phyloP scores from a whole-genome alignment of 106 monocot genomes.

The Allium fistulosum region DNA sequence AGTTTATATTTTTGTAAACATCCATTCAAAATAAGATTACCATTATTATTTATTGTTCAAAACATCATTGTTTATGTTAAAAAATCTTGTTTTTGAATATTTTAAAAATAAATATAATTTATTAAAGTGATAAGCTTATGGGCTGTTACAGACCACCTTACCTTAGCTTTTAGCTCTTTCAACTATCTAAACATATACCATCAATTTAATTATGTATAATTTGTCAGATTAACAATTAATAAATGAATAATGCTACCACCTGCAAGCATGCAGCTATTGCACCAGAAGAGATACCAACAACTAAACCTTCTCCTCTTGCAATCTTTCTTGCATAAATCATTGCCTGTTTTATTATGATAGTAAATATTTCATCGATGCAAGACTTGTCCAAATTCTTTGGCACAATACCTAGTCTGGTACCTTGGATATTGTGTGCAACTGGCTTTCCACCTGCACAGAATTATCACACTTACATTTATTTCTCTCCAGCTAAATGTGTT shows the following conservation, averaged over 20 bases:
- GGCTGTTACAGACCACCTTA: no score
- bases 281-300: slow-evolving; percentile 89
- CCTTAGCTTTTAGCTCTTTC: slow-evolving; percentile 52
- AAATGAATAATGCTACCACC: slow-evolving; percentile 16
- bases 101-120: no score
- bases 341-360: slow-evolving; percentile 53
- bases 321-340: slow-evolving; percentile 54
- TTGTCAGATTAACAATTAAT: no score
- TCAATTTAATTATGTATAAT: no score
- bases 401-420: slow-evolving; percentile 55
- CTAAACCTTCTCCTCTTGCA: slow-evolving; percentile 72
- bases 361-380: slow-evolving; percentile 56
- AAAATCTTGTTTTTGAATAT: no score
- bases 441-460: slow-evolving; percentile 44
- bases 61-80: no score
- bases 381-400: slow-evolving; percentile 46
- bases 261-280: slow-evolving; percentile 75
- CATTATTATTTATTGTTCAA: no score
- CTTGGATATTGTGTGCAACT: slow-evolving; percentile 68
- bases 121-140: no score
- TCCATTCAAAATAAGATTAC: no score
- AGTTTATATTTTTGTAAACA: no score
- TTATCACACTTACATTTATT: not conserved
- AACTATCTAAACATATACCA: slow-evolving; percentile 28
- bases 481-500: no score